Evolutionary conservation across 495 filamentous ascomycete genomes (phyloP).

Genomic region (Lophiostoma macrostomum): DNA sequence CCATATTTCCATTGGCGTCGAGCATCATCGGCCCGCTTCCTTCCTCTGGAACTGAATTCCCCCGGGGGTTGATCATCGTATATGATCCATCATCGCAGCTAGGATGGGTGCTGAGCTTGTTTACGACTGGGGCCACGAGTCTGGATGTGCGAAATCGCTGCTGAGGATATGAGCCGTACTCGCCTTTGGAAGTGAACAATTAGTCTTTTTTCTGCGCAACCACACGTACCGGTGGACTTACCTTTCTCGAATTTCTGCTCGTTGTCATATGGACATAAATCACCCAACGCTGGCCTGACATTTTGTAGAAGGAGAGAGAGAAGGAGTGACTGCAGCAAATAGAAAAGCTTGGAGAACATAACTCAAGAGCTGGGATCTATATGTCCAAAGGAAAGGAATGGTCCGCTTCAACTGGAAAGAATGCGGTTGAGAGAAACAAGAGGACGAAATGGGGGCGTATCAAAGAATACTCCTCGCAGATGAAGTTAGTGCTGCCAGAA

Average conservation of each 20-base stretch:
- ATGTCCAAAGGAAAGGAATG: too few relatives aligned
- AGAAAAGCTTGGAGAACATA: slow-evolving; percentile 11
- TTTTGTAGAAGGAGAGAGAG: slow-evolving; percentile 10
- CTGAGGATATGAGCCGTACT: slow-evolving; percentile 43
- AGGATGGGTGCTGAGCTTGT: slow-evolving; percentile 38
- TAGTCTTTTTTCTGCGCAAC: too few relatives aligned
- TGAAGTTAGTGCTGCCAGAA: not conserved
- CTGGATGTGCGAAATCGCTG: slow-evolving; percentile 44
- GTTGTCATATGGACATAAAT: slow-evolving; percentile 12
- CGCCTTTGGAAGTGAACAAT: too few relatives aligned
- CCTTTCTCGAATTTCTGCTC: slow-evolving; percentile 31
- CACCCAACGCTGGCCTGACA: slow-evolving; percentile 6
- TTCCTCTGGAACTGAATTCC: slow-evolving; percentile 39
- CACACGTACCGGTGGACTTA: not conserved
- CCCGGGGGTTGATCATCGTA: slow-evolving; percentile 47
- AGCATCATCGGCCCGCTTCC: slow-evolving; percentile 34
- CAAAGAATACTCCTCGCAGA: not conserved
- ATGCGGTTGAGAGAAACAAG: not conserved
- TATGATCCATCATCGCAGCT: slow-evolving; percentile 43
- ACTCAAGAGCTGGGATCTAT: too few relatives aligned
- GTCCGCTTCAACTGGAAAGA: not conserved
- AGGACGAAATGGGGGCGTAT: not conserved
- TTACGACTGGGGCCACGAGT: slow-evolving; percentile 43
- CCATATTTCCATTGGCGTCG: slow-evolving; percentile 5
- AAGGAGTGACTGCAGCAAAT: slow-evolving; percentile 12